Evolutionary conservation across 768 basidiomycete genomes (phyloP).

Genomic region (Amanita phalloides): DNA sequence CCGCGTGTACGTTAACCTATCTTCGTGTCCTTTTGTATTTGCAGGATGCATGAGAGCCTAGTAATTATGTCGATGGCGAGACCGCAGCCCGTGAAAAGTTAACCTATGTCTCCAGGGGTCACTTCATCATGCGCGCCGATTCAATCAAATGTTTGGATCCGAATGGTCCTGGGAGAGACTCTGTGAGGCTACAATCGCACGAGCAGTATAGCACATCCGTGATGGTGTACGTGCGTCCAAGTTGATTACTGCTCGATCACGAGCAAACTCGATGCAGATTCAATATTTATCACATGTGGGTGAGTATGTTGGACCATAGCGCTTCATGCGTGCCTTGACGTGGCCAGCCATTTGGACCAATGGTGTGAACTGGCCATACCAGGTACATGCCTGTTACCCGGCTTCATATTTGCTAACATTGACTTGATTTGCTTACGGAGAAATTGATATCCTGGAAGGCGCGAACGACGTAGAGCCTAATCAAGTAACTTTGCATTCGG

Average conservation of each 20-base stretch:
- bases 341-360: conserved; percentile 54
- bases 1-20: conserved; percentile 35
- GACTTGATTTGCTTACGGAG: conserved; percentile 20
- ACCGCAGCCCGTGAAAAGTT: conserved; percentile 46
- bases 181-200: conserved; percentile 44
- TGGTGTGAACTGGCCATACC: conserved; percentile 36
- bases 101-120: conserved; percentile 41
- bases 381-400: conserved; percentile 12
- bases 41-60: conserved; percentile 8
- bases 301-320: conserved; percentile 12
- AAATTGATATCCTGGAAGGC: conserved; percentile 45
- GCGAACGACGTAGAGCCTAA: conserved; percentile 47
- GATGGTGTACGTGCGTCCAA: conserved; percentile 30
- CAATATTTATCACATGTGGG: conserved; percentile 50
- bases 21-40: background rate
- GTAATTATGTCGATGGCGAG: conserved; percentile 32
- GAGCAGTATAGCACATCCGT: conserved; percentile 43
- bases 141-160: conserved; percentile 32
- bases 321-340: conserved; percentile 8
- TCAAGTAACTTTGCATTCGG: conserved; percentile 46
- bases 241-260: background rate
- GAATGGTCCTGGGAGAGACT: conserved; percentile 45
- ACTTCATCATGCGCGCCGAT: conserved; percentile 49
- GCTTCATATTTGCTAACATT: background rate
- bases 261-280: conserved; percentile 17